phyloP scores from a whole-genome alignment of 306 rosid species.

The Vigna unguiculata region DNA sequence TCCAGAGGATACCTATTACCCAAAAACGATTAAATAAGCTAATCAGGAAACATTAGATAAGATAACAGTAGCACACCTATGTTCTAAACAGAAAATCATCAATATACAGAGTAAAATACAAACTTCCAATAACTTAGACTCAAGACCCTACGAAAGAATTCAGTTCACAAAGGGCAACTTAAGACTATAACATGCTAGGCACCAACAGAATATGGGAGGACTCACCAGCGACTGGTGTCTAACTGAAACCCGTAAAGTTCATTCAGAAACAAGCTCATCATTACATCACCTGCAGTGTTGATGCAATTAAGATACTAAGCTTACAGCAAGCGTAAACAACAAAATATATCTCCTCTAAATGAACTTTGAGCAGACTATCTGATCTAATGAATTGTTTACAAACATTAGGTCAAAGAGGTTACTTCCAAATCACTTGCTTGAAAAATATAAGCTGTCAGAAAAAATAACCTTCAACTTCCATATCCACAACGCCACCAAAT shows the following conservation, averaged over 20 bases:
- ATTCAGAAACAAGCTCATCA: conserved; percentile 94
- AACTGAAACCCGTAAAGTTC: conserved; percentile 96
- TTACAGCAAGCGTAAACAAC: conserved; percentile 34
- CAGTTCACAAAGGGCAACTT: conserved; percentile 15
- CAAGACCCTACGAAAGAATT: conserved; percentile 28
- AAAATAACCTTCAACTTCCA: conserved; percentile 87
- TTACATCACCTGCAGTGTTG: conserved; percentile 75
- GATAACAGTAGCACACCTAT: conserved; percentile 33
- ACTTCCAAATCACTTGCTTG: conserved; percentile 17
- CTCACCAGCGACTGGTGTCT: conserved; percentile 89
- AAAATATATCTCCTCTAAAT: conserved; percentile 6
- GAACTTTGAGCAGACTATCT: conserved; percentile 27
- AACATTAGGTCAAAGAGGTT: conserved; percentile 8
- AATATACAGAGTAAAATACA: conserved; percentile 20
- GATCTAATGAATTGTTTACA: conserved; percentile 26
- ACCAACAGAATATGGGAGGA: conserved; percentile 19
- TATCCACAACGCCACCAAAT: conserved; percentile 98
- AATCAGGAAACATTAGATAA: conserved; percentile 32
- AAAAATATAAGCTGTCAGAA: conserved; percentile 15
- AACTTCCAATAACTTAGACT: not conserved
- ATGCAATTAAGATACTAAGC: conserved; percentile 37
- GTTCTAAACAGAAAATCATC: conserved; percentile 26
- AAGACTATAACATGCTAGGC: conserved; percentile 22
- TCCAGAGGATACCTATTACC: conserved; percentile 90
- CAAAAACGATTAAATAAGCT: conserved; percentile 44